phyloP scores from a whole-genome alignment of 768 basidiomycete species.

The Russula abietina region DNA sequence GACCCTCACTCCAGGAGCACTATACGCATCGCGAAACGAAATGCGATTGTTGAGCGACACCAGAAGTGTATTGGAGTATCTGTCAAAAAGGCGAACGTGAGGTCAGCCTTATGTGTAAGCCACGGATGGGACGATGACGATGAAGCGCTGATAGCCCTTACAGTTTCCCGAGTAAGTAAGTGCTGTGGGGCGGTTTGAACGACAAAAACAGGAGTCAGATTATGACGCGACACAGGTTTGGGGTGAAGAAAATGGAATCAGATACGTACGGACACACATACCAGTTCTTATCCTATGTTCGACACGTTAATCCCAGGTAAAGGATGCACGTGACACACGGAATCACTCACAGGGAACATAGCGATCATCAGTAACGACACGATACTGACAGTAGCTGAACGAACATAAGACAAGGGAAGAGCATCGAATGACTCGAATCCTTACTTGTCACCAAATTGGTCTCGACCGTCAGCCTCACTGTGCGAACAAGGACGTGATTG shows the following conservation, averaged over 20 bases:
- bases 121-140: no score
- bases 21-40: not conserved
- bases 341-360: conserved; percentile 6
- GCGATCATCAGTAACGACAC: not conserved
- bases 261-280: conserved; percentile 8
- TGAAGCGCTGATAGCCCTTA: conserved; percentile 3
- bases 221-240: not conserved
- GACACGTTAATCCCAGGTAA: not conserved
- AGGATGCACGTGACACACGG: not conserved
- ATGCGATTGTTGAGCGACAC: conserved; percentile 27
- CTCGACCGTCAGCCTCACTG: conserved; percentile 29
- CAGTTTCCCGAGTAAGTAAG: conserved; percentile 14
- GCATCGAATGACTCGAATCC: not conserved
- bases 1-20: no score
- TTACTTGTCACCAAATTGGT: conserved; percentile 26
- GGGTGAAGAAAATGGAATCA: not conserved
- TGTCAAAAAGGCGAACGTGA: not conserved
- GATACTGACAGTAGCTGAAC: conserved; percentile 1
- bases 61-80: conserved; percentile 28
- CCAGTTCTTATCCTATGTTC: conserved; percentile 7
- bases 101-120: not conserved
- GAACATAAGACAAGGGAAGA: not conserved
- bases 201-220: not conserved
- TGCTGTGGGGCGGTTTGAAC: no score
- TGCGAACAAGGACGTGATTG: conserved; percentile 16